Base-by-base conservation (phyloP, 139 green algal genomes). In the Pseudopediastrum boryanum region DNA sequence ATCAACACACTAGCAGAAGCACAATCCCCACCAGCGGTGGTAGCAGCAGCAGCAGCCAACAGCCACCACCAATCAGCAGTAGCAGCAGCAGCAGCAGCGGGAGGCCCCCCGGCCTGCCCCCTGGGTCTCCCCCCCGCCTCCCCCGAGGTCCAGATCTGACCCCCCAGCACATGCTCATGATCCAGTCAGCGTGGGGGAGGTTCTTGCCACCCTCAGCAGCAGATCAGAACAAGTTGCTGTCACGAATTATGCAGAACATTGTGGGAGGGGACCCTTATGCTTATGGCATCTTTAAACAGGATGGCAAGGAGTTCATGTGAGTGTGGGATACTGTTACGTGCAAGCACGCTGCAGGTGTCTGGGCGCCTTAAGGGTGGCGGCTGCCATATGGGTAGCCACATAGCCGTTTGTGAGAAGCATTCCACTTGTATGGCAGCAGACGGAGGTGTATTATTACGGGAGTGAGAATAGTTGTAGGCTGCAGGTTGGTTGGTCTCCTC, bases 171-270 rank as follows among this genome's bases (percentile, higher is more conserved):
- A 38, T 67, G 0, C 19, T n/a, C 16, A 29, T 77, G 31, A 67
- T 77, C 41, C 43, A 51, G 29, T 33, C n/a, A 33, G 70, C 70
- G 19, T 77, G 70, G 70, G 38, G 65, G 43, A 51, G 51, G 59
- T 27, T 72, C 52, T 42, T 87, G 58, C 75, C 71, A 38, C 42
- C 13, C 7, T 63, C 41, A 23, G n/a, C 42, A 31, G 59, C 23
- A 1, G 76, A 82, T 21, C 68, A 71, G 31, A 87, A 87, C 77
- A 75, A 74, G 42, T 56, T 84, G 70, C 72, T 87, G 71, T 69
- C 64, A n/a, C 52, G 33, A 10, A 33, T 65, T 21, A 82, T 87
- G 65, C 78, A 63, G 38, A 56, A 33, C 3, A 29, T 56, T 36
- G 38, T 77, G 8, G 23, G 27, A 5, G 71, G 27, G 13, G 82